phyloP scores from a whole-genome alignment of 257 asterid species.

The Plantago ovata region DNA sequence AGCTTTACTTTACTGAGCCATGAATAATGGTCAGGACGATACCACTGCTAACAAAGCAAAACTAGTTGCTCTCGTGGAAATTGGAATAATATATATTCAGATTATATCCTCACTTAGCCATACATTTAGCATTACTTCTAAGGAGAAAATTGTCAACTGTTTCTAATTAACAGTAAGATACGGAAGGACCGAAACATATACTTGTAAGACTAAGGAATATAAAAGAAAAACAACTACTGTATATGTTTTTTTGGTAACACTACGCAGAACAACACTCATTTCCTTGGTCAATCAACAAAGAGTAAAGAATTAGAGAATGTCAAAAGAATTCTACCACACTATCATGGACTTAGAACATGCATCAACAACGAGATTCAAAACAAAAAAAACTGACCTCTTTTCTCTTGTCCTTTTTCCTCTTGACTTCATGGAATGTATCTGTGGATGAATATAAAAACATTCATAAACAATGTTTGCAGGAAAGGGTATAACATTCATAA shows the following conservation, averaged over 20 bases:
- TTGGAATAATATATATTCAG: no score
- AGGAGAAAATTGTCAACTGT: neutral
- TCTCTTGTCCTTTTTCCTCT: slow-evolving; percentile 68
- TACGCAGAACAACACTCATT: slow-evolving; percentile 2
- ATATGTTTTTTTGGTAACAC: slow-evolving; percentile 1
- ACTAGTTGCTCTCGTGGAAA: slow-evolving; percentile 7
- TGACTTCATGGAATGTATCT: slow-evolving; percentile 92
- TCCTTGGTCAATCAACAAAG: neutral
- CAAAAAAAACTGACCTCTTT: slow-evolving; percentile 63
- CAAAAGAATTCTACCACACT: neutral
- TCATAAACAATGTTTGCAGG: no score
- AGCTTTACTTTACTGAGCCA: no score
- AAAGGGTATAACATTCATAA: no score
- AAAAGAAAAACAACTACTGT: neutral
- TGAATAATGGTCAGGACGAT: neutral
- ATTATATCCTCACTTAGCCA: slow-evolving; percentile 4
- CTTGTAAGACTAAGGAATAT: neutral
- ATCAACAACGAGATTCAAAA: slow-evolving; percentile 1
- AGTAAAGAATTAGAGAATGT: slow-evolving; percentile 1
- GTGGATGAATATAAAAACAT: slow-evolving; percentile 19
- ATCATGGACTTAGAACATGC: neutral
- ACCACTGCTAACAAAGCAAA: slow-evolving; percentile 13
- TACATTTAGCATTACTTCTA: neutral
- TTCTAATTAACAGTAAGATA: neutral
- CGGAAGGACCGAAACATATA: neutral